Conservation (phyloP, 441 rosid genomes). For the Gossypium davidsonii region DNA sequence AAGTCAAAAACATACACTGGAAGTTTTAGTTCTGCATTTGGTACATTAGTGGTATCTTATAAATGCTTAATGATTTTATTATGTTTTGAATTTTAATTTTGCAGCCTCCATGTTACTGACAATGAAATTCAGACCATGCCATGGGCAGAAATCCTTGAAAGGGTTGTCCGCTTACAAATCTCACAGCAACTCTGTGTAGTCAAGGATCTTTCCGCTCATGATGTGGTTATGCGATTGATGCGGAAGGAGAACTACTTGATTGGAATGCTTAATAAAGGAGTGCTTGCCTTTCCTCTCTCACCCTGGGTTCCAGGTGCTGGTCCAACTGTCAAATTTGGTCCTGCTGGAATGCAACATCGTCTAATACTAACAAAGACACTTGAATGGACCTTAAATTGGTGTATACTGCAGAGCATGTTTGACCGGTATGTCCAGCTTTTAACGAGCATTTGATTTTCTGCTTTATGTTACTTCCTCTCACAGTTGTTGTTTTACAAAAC, state of each 20-base stretch:
- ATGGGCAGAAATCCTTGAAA: constrained; percentile 90
- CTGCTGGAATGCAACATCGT: constrained; percentile 47
- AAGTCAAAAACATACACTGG: constrained; percentile 6
- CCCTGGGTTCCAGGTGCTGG: constrained; percentile 95
- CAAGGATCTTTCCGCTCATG: constrained; percentile 94
- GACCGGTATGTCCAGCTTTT: constrained; percentile 54
- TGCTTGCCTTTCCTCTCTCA: constrained; percentile 82
- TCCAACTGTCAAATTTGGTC: constrained; percentile 52
- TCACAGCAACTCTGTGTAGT: constrained; percentile 84
- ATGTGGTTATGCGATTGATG: constrained; percentile 89
- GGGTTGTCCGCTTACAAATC: constrained; percentile 77
- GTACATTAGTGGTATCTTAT: neutral
- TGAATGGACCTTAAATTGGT: constrained; percentile 98
- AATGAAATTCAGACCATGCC: constrained; percentile 89
- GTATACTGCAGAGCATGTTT: constrained; percentile 98
- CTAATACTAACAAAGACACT: constrained; percentile 84
- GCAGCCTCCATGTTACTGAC: constrained; percentile 92
- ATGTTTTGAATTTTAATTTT: constrained; percentile 23
- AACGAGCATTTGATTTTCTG: neutral
- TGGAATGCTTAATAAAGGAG: constrained; percentile 94
- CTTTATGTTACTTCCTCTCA: neutral
- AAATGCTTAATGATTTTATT: constrained; percentile 9
- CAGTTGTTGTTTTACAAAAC: neutral
- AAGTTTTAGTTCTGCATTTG: constrained; percentile 9
- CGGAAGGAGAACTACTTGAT: constrained; percentile 97